phyloP scores from a whole-genome alignment of 148 eudicot genomes.

The Spergularia marina region DNA sequence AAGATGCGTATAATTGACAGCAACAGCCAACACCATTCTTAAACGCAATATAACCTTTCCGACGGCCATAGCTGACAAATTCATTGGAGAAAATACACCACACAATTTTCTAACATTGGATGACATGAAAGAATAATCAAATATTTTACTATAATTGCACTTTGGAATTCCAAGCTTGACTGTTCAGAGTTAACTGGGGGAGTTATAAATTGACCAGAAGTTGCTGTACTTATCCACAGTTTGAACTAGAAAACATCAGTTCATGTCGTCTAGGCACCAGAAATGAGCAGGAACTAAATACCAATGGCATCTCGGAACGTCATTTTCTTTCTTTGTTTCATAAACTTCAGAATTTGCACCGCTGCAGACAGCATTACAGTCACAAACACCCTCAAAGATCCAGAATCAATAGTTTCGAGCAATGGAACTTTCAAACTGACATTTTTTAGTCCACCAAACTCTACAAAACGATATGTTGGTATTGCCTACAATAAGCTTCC shows the following conservation, averaged over 20 bases:
- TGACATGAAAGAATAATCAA: not conserved
- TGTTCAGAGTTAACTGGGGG: not conserved
- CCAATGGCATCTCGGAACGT: not conserved
- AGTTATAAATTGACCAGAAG: not conserved
- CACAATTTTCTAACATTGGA: too few species aligned
- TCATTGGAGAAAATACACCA: too few species aligned
- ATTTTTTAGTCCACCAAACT: slow-evolving; percentile 34
- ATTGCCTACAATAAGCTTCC: slow-evolving; percentile 40
- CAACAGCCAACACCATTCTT: too few species aligned
- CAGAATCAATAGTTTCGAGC: slow-evolving; percentile 28
- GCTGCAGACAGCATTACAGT: slow-evolving; percentile 9
- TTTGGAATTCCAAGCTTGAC: not conserved
- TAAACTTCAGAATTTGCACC: too few species aligned
- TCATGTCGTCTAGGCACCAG: not conserved
- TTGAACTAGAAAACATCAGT: not conserved
- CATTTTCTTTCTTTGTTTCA: not conserved
- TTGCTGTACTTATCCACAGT: not conserved
- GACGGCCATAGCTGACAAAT: too few species aligned
- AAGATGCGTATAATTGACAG: too few species aligned
- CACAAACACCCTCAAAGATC: slow-evolving; percentile 23
- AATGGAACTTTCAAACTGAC: slow-evolving; percentile 34
- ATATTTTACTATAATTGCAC: not conserved
- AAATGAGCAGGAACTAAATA: not conserved
- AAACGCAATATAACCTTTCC: too few species aligned
- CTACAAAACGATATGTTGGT: slow-evolving; percentile 31